Conservation (phyloP, 192 early-diverging fungal genomes). For the Backusella westeae region DNA sequence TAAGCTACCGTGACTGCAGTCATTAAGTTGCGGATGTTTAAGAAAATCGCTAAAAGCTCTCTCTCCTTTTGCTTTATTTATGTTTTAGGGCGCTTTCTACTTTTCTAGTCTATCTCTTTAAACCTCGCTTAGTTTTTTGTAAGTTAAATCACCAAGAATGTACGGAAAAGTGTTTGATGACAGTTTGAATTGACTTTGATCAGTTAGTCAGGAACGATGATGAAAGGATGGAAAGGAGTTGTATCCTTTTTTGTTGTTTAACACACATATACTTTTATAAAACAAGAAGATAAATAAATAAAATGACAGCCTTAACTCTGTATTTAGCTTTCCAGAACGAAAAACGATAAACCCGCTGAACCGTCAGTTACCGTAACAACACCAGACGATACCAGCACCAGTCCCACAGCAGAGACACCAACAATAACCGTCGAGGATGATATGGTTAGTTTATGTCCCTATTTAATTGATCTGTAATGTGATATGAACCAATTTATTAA, state of each 20-base stretch:
- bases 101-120: no score
- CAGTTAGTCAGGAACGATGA: slow-evolving; percentile 16
- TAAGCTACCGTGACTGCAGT: no score
- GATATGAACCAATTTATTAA: background rate
- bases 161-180: no score
- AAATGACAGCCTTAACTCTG: background rate
- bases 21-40: no score
- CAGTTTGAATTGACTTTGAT: background rate
- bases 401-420: background rate
- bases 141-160: no score
- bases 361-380: slow-evolving; percentile 9
- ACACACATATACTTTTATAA: background rate
- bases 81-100: no score
- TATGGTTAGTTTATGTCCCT: slow-evolving; percentile 11
- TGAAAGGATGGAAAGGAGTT: slow-evolving; percentile 36
- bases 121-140: no score
- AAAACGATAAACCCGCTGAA: slow-evolving; percentile 13
- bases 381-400: background rate
- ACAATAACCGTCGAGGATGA: slow-evolving; percentile 1
- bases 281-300: background rate
- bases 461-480: background rate
- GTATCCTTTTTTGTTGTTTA: slow-evolving; percentile 15
- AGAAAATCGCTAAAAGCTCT: no score
- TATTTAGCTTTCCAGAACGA: slow-evolving; percentile 29
- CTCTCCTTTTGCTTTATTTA: no score